A percentile compares a stretch with the other conserved stretches of the same genome.
These are phyloP conservation scores for Hyaloperonospora arabidopsidis DNA, from an alignment of 352 stramenopile species.

Conservation along the genomic window DNA sequence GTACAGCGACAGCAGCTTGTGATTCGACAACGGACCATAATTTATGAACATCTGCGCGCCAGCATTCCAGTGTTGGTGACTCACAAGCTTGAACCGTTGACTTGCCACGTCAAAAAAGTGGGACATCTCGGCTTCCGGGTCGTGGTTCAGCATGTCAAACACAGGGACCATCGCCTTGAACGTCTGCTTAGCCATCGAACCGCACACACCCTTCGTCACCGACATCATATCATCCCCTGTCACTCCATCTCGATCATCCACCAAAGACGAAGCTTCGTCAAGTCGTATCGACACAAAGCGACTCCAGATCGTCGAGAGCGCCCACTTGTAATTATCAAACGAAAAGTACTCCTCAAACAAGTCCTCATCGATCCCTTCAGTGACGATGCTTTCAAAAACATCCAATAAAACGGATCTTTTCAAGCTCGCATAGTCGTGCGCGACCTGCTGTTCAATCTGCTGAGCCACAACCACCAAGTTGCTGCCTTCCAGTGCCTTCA, in stretches of 20 bases:
- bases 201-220: not conserved
- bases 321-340: conserved; percentile 72
- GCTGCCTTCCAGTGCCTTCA: conserved; percentile 40
- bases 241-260: conserved; percentile 15
- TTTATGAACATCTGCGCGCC: conserved; percentile 74
- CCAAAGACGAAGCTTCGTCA: conserved; percentile 8
- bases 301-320: conserved; percentile 82
- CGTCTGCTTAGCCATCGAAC: conserved; percentile 19
- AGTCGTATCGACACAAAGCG: conserved; percentile 67
- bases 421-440: conserved; percentile 39
- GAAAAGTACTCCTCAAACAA: conserved; percentile 44
- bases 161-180: conserved; percentile 80
- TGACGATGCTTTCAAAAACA: conserved; percentile 40
- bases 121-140: conserved; percentile 62
- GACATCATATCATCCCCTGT: conserved; percentile 3
- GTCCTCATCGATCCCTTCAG: conserved; percentile 19
- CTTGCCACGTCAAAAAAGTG: conserved; percentile 53
- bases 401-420: conserved; percentile 36
- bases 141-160: conserved; percentile 85
- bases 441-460: conserved; percentile 55
- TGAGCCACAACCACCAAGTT: conserved; percentile 59
- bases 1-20: conserved; percentile 75
- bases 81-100: conserved; percentile 56
- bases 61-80: conserved; percentile 63
- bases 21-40: conserved; percentile 75